Conservation (phyloP, 2,329 filamentous ascomycete genomes). For the Colletotrichum sp. region DNA sequence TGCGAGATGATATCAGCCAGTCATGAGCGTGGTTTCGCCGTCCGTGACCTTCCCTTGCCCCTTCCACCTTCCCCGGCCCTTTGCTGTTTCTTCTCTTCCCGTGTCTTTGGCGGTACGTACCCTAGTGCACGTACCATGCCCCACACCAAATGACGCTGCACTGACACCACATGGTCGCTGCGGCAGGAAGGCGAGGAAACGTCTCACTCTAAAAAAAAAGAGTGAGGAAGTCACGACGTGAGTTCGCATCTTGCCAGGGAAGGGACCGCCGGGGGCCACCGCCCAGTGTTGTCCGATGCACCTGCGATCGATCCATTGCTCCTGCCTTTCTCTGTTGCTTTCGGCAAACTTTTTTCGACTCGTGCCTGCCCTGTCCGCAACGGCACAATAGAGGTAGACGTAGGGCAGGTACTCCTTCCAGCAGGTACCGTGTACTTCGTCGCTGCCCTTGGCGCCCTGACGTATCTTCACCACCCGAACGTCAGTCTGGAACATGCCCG, state of each 20-base stretch:
- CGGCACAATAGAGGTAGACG: background rate
- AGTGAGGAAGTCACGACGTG: background rate
- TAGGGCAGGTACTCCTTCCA: background rate
- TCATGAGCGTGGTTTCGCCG: background rate
- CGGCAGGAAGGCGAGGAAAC: background rate
- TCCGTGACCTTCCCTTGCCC: conserved; percentile 3
- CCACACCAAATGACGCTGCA: conserved; percentile 14
- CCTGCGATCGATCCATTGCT: conserved; percentile 1
- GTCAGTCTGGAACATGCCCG: background rate
- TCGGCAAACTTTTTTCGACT: background rate
- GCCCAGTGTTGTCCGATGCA: background rate
- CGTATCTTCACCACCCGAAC: background rate
- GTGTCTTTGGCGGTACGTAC: background rate
- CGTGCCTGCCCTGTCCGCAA: background rate
- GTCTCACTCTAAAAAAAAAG: background rate
- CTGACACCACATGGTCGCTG: conserved; percentile 7
- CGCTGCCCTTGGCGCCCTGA: background rate
- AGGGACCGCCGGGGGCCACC: background rate
- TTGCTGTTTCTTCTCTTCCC: background rate
- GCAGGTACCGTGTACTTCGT: background rate
- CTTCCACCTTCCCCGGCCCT: background rate
- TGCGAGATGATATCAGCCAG: background rate
- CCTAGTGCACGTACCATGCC: background rate
- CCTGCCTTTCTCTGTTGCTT: background rate
- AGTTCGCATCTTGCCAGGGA: background rate